Evolutionary conservation across 495 filamentous ascomycete species (phyloP), one percentile per base, ranked within the genome.

Genomic region (Hyaloscypha finlandica): DNA sequence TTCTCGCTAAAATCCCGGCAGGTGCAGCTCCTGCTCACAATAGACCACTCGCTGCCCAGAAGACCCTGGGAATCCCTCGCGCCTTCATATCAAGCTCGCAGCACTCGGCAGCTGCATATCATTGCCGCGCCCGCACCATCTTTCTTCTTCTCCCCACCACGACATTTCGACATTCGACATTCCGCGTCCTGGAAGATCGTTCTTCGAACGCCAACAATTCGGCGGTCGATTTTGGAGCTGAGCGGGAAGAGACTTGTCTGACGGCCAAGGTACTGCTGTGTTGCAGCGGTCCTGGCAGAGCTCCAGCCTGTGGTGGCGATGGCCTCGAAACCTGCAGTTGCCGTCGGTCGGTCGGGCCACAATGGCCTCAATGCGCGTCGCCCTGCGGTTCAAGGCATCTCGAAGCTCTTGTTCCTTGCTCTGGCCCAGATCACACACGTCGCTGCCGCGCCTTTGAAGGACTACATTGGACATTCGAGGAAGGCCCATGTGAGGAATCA

Each of bases 401-500:
- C 80, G 20, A 87, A 83, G 76, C 58, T 83, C 35, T 60, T 87
- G 9, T 69, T 85, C 60, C 70, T 86, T 33, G 59, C 74, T 8
- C 63, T 84, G 55, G 74, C 73, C 8, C 80, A 84, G 52, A 63
- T 84, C 25, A 81, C 83, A 30, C 70, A 80, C 51, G 71, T 81
- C 22, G 68, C 77, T 54, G 83, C 81, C 56, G 77, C 81, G 59
- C 68, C 78, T 64, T 31, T 78, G 66, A 54, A 61, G 60, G 58
- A 68, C 16, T 58, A 63, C 51, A 45, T 70, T 25, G 67, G 69
- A 58, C 59, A 68, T 56, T 45, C 53, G 6, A 64, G 25, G n/a
- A 57, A 45, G 12, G 63, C 42, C 1, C 42, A 48, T 19, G 42
- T 48, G 4, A 66, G 8, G 32, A 60, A 16, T 73, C 77, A 32